Conservation (phyloP, 2,329 filamentous ascomycete genomes). For the Hypocrella siamensis region DNA sequence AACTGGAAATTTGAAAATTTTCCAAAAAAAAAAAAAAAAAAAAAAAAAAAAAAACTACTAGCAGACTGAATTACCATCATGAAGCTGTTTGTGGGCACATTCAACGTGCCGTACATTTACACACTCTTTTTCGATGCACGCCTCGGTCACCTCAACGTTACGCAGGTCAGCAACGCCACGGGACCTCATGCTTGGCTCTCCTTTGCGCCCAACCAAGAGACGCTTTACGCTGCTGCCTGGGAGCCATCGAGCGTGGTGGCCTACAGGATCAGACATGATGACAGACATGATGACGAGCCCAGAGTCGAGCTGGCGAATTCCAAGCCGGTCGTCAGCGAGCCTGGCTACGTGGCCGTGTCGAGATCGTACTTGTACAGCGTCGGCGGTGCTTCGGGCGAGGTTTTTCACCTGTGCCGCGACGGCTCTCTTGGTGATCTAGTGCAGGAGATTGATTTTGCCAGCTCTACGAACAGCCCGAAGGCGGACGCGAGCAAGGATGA, state of each 20-base stretch:
- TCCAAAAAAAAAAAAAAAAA: too few species aligned
- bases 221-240: constrained; percentile 7
- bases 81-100: constrained; percentile 2
- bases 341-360: constrained; percentile 2
- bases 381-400: constrained; percentile 2
- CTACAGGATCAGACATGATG: constrained; percentile 2
- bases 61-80: too few species aligned
- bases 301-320: background rate
- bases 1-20: too few species aligned
- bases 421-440: constrained; percentile 5
- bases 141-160: constrained; percentile 1
- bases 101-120: constrained; percentile 1
- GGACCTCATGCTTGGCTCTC: constrained; percentile 8
- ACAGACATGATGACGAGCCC: constrained; percentile 1
- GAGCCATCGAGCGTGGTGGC: constrained; percentile 6
- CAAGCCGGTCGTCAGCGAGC: background rate
- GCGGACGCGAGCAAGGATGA: too few species aligned
- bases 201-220: constrained; percentile 5
- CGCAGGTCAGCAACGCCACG: constrained; percentile 3
- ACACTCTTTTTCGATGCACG: constrained; percentile 1
- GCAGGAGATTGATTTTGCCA: constrained; percentile 5
- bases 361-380: constrained; percentile 1
- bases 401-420: constrained; percentile 1
- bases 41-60: too few species aligned
- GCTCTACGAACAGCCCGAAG: background rate